Percentiles rank a stretch among this genome's conserved stretches.
Conservation (phyloP, 345 rosid species). For the Odontarrhena argentea region DNA sequence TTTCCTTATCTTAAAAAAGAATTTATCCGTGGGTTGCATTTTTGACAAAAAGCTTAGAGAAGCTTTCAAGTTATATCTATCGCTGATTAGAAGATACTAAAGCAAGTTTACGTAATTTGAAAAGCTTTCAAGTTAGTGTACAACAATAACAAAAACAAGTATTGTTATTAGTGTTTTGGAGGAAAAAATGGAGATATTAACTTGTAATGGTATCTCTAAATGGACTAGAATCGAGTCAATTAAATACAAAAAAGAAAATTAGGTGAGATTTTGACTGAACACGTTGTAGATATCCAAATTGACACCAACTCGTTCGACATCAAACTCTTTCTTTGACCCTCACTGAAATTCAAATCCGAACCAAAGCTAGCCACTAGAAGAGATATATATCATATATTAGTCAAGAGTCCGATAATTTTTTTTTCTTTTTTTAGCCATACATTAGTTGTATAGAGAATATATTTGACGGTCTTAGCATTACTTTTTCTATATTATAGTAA, state of each 20-base stretch:
- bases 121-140: background rate
- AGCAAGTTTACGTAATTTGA: background rate
- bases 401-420: constrained; percentile 7
- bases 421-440: constrained; percentile 2
- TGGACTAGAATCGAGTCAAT: constrained; percentile 33
- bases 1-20: no score
- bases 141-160: background rate
- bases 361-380: constrained; percentile 7
- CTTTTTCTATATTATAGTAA: no score
- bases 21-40: no score
- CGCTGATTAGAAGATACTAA: background rate
- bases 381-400: background rate
- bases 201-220: constrained; percentile 26
- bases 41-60: no score
- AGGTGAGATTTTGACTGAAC: constrained; percentile 36
- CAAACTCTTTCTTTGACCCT: constrained; percentile 17
- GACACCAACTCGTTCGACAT: constrained; percentile 18
- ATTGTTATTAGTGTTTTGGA: background rate
- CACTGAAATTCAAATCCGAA: constrained; percentile 10
- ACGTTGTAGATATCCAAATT: constrained; percentile 28
- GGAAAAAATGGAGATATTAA: constrained; percentile 16
- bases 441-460: no score
- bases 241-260: constrained; percentile 21
- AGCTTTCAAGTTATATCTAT: no score
- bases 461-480: no score